Percentiles rank a stretch among this genome's conserved stretches.
phyloP scores from a whole-genome alignment of 2,329 filamentous ascomycete species.

The Chaetomiaceae sp. region DNA sequence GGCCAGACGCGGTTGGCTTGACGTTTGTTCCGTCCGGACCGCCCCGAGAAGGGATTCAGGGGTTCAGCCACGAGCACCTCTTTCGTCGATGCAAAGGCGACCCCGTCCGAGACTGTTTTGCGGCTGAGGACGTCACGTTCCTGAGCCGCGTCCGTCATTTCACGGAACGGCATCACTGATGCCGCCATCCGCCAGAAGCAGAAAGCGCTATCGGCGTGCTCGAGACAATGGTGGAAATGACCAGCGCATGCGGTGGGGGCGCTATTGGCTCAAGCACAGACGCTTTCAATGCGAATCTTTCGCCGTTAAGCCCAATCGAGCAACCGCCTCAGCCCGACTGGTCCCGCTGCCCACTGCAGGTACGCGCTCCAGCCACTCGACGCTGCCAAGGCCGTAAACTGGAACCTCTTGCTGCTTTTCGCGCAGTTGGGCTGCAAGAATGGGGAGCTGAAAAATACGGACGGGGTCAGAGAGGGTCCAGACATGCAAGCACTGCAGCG shows the following conservation, averaged over 20 bases:
- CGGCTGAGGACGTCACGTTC: constrained; percentile 6
- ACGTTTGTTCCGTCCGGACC: too few relatives aligned
- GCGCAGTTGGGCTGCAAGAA: not conserved
- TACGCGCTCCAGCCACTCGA: constrained; percentile 7
- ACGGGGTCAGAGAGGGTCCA: not conserved
- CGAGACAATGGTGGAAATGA: constrained; percentile 15
- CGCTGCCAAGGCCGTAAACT: not conserved
- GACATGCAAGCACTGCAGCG: not conserved
- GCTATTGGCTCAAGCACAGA: constrained; percentile 1
- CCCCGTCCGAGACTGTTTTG: not conserved
- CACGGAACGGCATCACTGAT: not conserved
- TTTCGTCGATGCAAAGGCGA: too few relatives aligned
- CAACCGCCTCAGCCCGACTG: not conserved
- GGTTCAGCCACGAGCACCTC: too few relatives aligned
- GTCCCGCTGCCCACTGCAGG: constrained; percentile 4
- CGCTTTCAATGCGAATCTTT: not conserved
- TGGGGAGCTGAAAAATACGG: constrained; percentile 3
- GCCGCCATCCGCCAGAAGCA: constrained; percentile 1
- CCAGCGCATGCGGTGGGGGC: not conserved
- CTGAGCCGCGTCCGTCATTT: not conserved
- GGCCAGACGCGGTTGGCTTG: too few relatives aligned
- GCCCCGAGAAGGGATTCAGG: too few relatives aligned
- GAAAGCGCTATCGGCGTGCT: constrained; percentile 15
- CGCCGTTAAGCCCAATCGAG: not conserved
- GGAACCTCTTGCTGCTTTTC: constrained; percentile 4